Conservation (phyloP, 495 filamentous ascomycete species). For the Darksidea phi region DNA sequence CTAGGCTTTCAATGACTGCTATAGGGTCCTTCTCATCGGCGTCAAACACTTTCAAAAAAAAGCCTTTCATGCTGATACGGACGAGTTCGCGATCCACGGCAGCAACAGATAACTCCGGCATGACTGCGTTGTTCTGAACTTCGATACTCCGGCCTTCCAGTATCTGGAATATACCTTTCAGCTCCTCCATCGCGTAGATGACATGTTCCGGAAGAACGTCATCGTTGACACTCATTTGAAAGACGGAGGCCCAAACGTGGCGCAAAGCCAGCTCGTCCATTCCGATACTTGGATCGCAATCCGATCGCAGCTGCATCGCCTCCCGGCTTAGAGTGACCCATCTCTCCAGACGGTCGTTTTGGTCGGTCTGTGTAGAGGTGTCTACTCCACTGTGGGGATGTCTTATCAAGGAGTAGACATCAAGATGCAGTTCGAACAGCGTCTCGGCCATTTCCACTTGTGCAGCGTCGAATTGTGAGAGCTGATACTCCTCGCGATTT, state of each 20-base stretch:
- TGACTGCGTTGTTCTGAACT: conserved; percentile 80
- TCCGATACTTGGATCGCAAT: conserved; percentile 15
- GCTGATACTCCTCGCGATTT: neutral
- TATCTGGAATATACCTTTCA: conserved; percentile 53
- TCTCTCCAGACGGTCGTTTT: conserved; percentile 67
- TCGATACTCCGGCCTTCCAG: conserved; percentile 52
- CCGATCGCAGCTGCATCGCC: conserved; percentile 49
- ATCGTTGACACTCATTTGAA: conserved; percentile 67
- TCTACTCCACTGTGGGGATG: conserved; percentile 71
- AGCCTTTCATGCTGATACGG: conserved; percentile 90
- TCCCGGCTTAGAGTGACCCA: conserved; percentile 74
- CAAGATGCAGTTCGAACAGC: conserved; percentile 85
- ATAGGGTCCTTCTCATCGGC: conserved; percentile 66
- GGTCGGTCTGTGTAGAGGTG: conserved; percentile 54
- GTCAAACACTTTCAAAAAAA: conserved; percentile 82
- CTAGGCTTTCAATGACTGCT: conserved; percentile 82
- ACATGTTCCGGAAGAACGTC: conserved; percentile 72
- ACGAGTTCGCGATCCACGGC: conserved; percentile 87
- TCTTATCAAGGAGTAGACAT: conserved; percentile 75
- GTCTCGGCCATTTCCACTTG: conserved; percentile 63
- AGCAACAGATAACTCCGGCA: conserved; percentile 80
- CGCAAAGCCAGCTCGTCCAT: conserved; percentile 53
- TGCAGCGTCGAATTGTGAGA: conserved; percentile 31
- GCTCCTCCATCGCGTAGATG: conserved; percentile 74
- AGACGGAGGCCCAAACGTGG: conserved; percentile 83